These are phyloP conservation scores for Secale cereale DNA, from an alignment of 176 grass and related monocot genomes.

Conservation along the genomic window DNA sequence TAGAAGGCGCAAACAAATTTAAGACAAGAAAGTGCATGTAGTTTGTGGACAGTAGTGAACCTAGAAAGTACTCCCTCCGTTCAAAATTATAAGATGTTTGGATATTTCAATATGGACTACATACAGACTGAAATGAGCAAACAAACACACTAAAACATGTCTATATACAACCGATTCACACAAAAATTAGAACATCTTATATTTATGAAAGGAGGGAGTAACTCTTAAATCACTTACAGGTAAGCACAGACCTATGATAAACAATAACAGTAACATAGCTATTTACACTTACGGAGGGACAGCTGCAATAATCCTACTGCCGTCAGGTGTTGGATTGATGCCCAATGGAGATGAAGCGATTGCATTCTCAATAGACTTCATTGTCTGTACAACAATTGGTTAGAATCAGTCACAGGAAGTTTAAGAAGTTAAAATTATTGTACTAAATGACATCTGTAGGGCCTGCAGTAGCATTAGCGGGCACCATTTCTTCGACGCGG, in stretches of 20 bases:
- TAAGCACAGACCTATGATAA: not conserved
- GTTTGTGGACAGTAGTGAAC: not conserved
- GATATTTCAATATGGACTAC: too few species aligned
- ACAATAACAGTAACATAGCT: not conserved
- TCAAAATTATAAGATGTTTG: too few species aligned
- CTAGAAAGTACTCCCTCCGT: not conserved
- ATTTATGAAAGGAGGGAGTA: not conserved
- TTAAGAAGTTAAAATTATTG: not conserved
- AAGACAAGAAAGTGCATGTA: not conserved
- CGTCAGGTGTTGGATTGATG: conserved; percentile 82
- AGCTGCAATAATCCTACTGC: conserved; percentile 72
- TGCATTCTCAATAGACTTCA: conserved; percentile 84
- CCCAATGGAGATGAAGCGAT: conserved; percentile 83
- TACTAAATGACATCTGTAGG: not conserved
- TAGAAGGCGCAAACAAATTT: conserved; percentile 15
- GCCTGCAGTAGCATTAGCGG: too few species aligned
- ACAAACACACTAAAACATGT: too few species aligned
- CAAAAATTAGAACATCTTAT: too few species aligned
- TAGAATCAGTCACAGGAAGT: conserved; percentile 6
- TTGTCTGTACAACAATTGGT: conserved; percentile 41
- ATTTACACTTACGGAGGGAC: conserved; percentile 66
- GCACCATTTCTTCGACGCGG: too few species aligned
- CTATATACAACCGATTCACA: too few species aligned
- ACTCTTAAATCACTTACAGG: not conserved
- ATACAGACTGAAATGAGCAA: too few species aligned